Evolutionary conservation across 768 basidiomycete species (phyloP).

Genomic region (Leucocoprinus sp.): DNA sequence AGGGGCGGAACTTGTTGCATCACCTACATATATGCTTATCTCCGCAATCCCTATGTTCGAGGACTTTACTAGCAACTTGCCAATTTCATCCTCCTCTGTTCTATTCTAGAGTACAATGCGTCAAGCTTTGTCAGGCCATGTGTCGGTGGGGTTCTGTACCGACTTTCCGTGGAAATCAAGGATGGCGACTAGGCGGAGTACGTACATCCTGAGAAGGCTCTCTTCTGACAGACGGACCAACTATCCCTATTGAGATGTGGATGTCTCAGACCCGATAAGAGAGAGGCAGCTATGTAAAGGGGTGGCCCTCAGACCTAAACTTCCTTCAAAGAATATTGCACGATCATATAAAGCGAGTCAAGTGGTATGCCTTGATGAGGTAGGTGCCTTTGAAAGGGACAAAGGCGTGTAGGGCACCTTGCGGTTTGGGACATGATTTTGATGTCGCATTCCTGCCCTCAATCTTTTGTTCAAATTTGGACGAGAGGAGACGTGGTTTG

Average conservation of each 20-base stretch:
- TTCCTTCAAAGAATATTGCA: not conserved
- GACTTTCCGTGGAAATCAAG: not conserved
- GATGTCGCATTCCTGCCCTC: not conserved
- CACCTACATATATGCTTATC: not conserved
- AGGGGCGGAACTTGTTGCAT: not conserved
- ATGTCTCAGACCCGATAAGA: not conserved
- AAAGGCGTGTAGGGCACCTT: not conserved
- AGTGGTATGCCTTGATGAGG: conserved; percentile 1
- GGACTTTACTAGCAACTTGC: not conserved
- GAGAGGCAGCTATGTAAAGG: not conserved
- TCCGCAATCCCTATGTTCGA: not conserved
- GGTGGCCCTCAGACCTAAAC: not conserved
- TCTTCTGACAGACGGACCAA: not conserved
- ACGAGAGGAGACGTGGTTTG: not conserved
- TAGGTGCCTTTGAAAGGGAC: not conserved
- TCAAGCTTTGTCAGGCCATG: not conserved
- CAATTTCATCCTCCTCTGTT: not conserved
- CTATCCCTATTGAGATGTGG: not conserved
- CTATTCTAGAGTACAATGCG: not conserved
- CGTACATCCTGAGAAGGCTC: not conserved
- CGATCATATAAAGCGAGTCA: not conserved
- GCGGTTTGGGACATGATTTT: not conserved
- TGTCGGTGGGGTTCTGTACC: not conserved
- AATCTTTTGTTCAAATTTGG: not conserved
- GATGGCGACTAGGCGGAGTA: not conserved